A percentile compares a stretch with the other conserved stretches of the same genome.
Evolutionary conservation across 345 rosid species (phyloP).

Genomic region (Cardamine occulta): DNA sequence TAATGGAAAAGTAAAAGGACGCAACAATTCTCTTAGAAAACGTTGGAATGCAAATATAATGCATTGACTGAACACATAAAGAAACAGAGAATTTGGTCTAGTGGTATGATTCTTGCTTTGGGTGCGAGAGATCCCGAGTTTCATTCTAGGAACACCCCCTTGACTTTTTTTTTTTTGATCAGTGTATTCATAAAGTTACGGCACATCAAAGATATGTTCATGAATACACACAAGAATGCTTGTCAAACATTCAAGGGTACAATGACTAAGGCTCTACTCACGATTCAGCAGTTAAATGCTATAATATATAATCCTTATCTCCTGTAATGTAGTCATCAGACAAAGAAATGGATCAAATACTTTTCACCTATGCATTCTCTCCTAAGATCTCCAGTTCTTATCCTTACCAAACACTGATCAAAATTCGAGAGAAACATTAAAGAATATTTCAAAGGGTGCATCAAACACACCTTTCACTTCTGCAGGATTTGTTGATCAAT

Average conservation of each 20-base stretch:
- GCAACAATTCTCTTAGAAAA: background rate
- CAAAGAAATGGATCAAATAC: conserved; percentile 56
- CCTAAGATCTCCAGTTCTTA: conserved; percentile 55
- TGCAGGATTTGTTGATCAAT: conserved; percentile 55
- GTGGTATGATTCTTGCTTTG: too few species aligned
- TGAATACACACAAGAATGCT: conserved; percentile 31
- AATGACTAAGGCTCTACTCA: conserved; percentile 60
- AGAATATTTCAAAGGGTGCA: conserved; percentile 72
- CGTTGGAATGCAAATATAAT: background rate
- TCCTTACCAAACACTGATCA: conserved; percentile 43
- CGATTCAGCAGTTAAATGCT: conserved; percentile 60
- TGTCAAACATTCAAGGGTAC: conserved; percentile 11
- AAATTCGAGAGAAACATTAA: conserved; percentile 48
- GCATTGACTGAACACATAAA: background rate
- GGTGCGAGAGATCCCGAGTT: too few species aligned
- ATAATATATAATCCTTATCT: conserved; percentile 43
- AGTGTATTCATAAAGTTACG: background rate
- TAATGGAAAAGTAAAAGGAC: background rate
- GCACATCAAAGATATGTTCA: background rate
- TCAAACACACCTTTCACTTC: conserved; percentile 80
- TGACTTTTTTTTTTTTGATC: too few species aligned
- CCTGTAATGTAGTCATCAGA: conserved; percentile 46
- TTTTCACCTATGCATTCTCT: conserved; percentile 58
- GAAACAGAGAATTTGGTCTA: background rate
- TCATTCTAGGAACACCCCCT: too few species aligned